Evolutionary conservation across 2,329 filamentous ascomycete genomes (phyloP).

Genomic region (Chaetothyriales sp.): DNA sequence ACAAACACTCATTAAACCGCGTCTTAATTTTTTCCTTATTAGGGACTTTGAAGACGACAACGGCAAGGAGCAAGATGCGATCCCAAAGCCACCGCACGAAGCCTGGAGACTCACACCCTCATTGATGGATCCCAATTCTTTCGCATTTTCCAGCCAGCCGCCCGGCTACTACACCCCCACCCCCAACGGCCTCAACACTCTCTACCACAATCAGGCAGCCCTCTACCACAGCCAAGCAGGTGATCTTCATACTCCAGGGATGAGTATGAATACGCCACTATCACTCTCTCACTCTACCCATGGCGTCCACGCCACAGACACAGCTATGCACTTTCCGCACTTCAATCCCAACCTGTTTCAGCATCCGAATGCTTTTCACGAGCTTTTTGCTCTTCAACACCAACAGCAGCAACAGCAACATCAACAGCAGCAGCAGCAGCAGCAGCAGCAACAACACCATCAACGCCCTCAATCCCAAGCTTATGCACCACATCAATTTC

Average conservation of each 20-base stretch:
- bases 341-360: slow-evolving; percentile 44
- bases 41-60: slow-evolving; percentile 34
- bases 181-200: slow-evolving; percentile 60
- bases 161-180: slow-evolving; percentile 80
- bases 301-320: slow-evolving; percentile 43
- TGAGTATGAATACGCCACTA: slow-evolving; percentile 62
- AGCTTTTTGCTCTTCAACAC: slow-evolving; percentile 9
- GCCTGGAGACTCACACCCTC: slow-evolving; percentile 81
- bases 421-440: slow-evolving; percentile 4
- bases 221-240: slow-evolving; percentile 55
- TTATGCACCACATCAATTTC: slow-evolving; percentile 40
- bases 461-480: slow-evolving; percentile 36
- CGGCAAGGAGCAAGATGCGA: slow-evolving; percentile 66
- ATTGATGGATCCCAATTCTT: slow-evolving; percentile 70
- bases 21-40: slow-evolving; percentile 10
- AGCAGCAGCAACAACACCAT: slow-evolving; percentile 47
- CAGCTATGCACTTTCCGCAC: slow-evolving; percentile 49
- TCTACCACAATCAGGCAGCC: slow-evolving; percentile 55
- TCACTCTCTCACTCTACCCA: slow-evolving; percentile 57
- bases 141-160: slow-evolving; percentile 64
- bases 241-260: slow-evolving; percentile 69
- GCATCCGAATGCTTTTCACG: slow-evolving; percentile 11
- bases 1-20: not conserved
- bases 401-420: slow-evolving; percentile 9
- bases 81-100: slow-evolving; percentile 63